phyloP scores from a whole-genome alignment of 495 filamentous ascomycete genomes.

The Penicillium cosmopolitanum region DNA sequence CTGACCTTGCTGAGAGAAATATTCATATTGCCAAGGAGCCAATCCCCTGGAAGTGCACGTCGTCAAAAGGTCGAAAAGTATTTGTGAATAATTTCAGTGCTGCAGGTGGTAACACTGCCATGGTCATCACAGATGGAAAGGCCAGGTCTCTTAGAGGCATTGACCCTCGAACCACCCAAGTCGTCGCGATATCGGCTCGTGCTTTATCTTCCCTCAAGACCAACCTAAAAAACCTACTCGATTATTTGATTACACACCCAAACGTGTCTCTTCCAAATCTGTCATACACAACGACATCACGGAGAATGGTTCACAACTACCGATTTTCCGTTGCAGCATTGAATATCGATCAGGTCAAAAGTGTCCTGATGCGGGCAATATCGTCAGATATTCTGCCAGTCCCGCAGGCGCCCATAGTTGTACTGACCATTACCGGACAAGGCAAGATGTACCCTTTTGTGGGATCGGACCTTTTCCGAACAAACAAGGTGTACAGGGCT shows the following conservation, averaged over 20 bases:
- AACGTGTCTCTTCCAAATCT: conserved; percentile 28
- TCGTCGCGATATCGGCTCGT: neutral
- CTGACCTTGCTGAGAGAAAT: neutral
- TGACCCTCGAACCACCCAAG: conserved; percentile 5
- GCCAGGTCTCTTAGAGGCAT: conserved; percentile 11
- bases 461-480: conserved; percentile 24
- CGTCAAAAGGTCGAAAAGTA: conserved; percentile 10
- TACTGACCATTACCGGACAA: conserved; percentile 71
- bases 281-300: conserved; percentile 73
- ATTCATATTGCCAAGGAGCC: neutral
- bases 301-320: conserved; percentile 66
- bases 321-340: conserved; percentile 31
- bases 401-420: conserved; percentile 35
- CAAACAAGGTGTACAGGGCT: neutral
- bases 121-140: conserved; percentile 32
- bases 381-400: conserved; percentile 34
- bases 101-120: conserved; percentile 36
- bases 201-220: too few species aligned
- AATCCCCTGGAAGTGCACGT: neutral
- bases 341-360: conserved; percentile 6
- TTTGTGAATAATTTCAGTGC: conserved; percentile 44
- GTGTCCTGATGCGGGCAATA: neutral
- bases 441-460: conserved; percentile 56
- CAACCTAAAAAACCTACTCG: too few species aligned
- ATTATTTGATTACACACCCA: conserved; percentile 10